A percentile compares a stretch with the other conserved stretches of the same genome.
Conservation (phyloP, 352 stramenopile species). For the Phytophthora agathidicida region DNA sequence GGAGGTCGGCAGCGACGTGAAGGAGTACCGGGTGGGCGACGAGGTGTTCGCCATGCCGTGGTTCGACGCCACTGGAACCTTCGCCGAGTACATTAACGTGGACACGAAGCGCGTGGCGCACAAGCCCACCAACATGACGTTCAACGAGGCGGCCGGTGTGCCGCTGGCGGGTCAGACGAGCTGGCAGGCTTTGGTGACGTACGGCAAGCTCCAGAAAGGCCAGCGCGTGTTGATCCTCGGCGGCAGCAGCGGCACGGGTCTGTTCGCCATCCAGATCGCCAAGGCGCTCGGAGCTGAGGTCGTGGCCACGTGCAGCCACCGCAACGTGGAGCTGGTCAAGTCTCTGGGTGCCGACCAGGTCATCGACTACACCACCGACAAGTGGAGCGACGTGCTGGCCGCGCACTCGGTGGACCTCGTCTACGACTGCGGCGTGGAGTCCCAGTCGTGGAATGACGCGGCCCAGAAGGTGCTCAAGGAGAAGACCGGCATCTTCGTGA, state of each 20-base stretch:
- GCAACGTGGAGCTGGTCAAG: conserved; percentile 50
- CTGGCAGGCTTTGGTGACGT: conserved; percentile 37
- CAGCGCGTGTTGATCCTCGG: conserved; percentile 44
- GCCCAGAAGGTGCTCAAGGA: conserved; percentile 43
- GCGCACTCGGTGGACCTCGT: conserved; percentile 40
- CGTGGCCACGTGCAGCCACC: conserved; percentile 42
- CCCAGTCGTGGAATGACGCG: conserved; percentile 30
- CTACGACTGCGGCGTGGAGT: conserved; percentile 40
- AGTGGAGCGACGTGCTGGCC: conserved; percentile 45
- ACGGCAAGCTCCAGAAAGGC: conserved; percentile 28
- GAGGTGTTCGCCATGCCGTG: conserved; percentile 34
- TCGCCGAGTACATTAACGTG: conserved; percentile 50
- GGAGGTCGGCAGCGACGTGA: conserved; percentile 37
- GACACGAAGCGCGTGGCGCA: conserved; percentile 30
- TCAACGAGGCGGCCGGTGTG: conserved; percentile 39
- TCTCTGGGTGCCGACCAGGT: conserved; percentile 55
- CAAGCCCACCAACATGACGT: conserved; percentile 50
- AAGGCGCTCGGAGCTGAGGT: conserved; percentile 39
- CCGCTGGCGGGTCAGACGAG: conserved; percentile 36
- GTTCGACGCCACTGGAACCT: conserved; percentile 9
- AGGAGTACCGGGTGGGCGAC: conserved; percentile 33
- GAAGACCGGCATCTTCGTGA: conserved; percentile 37
- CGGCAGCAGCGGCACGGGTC: conserved; percentile 61
- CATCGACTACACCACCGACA: conserved; percentile 57
- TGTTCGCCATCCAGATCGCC: conserved; percentile 60